Conservation (phyloP, 208 protist genomes). For the Trypanosoma lewisi region DNA sequence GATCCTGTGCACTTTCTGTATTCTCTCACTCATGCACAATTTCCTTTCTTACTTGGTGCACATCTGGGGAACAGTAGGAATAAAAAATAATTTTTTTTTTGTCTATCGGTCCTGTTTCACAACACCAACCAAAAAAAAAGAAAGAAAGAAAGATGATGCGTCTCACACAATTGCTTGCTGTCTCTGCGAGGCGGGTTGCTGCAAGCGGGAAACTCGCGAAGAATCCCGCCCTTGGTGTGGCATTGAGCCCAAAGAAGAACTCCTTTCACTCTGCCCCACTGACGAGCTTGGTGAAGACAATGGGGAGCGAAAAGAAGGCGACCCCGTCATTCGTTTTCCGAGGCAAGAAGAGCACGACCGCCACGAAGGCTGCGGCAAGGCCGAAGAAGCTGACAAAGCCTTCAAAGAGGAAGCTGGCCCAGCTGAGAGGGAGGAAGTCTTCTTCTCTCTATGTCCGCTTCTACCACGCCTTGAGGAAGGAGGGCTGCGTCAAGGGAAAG, state of each 20-base stretch:
- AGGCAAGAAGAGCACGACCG: neutral
- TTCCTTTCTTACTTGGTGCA: slow-evolving; percentile 9
- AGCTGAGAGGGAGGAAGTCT: neutral
- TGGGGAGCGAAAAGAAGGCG: neutral
- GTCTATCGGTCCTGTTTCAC: neutral
- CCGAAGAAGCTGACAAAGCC: neutral
- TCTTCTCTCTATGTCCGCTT: neutral
- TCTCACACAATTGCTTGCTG: slow-evolving; percentile 5
- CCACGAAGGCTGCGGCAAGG: neutral
- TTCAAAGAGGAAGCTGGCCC: neutral
- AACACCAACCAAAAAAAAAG: neutral
- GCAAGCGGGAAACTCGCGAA: neutral
- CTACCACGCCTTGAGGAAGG: neutral
- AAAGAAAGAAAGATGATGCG: slow-evolving; percentile 12
- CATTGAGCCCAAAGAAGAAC: neutral
- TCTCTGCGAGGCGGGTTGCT: neutral
- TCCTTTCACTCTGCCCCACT: neutral
- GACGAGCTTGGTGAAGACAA: neutral
- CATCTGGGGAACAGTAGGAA: neutral
- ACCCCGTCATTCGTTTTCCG: neutral
- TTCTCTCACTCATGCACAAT: slow-evolving; percentile 9
- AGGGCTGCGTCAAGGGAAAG: neutral
- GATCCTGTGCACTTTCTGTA: neutral
- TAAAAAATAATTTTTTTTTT: neutral
- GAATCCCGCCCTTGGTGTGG: neutral